Percentiles rank a stretch among this genome's conserved stretches.
Conservation (phyloP, 768 basidiomycete genomes). For the Rhizopogon roseolus region DNA sequence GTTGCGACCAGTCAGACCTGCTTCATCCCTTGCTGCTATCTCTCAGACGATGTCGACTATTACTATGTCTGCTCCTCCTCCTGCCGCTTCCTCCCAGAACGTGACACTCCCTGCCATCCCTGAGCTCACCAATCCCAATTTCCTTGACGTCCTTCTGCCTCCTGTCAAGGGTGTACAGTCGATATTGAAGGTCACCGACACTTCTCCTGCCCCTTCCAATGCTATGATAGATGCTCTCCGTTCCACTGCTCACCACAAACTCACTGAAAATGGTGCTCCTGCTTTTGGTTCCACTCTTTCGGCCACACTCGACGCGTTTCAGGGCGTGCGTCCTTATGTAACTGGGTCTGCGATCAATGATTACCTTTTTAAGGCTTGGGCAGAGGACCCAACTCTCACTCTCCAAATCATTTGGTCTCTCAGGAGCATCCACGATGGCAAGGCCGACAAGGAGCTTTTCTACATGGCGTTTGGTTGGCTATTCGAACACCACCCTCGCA, state of each 20-base stretch:
- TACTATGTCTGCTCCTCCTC: conserved; percentile 1
- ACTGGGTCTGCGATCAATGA: conserved; percentile 20
- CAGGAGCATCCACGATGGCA: conserved; percentile 69
- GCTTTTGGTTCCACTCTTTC: conserved; percentile 49
- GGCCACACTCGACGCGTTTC: conserved; percentile 54
- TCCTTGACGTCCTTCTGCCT: conserved; percentile 55
- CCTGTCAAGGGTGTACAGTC: neutral
- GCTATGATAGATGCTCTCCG: conserved; percentile 54
- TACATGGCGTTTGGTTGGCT: conserved; percentile 69
- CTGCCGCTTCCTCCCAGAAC: conserved; percentile 33
- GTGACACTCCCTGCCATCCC: conserved; percentile 52
- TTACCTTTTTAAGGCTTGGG: conserved; percentile 49
- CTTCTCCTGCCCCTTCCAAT: conserved; percentile 24
- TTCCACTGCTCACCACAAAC: conserved; percentile 35
- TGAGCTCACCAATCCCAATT: conserved; percentile 53
- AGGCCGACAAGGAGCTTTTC: conserved; percentile 54
- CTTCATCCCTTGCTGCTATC: neutral
- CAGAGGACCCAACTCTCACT: conserved; percentile 51
- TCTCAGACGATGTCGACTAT: neutral
- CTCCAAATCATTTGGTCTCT: conserved; percentile 64
- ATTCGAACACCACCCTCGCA: conserved; percentile 62
- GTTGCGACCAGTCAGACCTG: neutral
- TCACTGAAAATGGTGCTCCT: conserved; percentile 47
- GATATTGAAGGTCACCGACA: neutral
- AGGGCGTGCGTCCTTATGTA: conserved; percentile 29